Conservation (phyloP, 2,329 filamentous ascomycete genomes). For the Plenodomus tracheiphilus region DNA sequence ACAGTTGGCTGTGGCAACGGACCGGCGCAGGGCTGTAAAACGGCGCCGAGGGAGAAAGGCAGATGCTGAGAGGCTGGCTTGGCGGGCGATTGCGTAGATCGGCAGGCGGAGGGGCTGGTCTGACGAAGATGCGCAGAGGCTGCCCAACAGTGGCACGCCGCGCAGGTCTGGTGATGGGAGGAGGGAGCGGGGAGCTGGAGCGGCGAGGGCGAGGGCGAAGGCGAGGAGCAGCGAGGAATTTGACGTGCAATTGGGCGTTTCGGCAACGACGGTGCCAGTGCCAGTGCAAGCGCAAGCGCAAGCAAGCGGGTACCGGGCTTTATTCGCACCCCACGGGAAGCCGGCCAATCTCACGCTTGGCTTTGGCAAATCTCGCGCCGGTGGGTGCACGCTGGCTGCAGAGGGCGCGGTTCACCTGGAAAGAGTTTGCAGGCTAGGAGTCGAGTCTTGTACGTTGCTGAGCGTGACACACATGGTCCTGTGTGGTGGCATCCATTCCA, state of each 20-base stretch:
- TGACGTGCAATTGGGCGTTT: constrained; percentile 21
- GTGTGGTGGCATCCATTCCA: background rate
- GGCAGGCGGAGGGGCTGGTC: constrained; percentile 14
- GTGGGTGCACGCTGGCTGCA: constrained; percentile 1
- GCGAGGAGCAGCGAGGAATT: constrained; percentile 22
- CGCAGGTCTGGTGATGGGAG: background rate
- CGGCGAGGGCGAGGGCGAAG: constrained; percentile 18
- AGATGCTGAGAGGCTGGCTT: background rate
- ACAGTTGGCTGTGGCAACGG: constrained; percentile 39
- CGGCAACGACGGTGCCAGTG: constrained; percentile 6
- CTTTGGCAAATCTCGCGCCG: constrained; percentile 13
- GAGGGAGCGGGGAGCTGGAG: constrained; percentile 12
- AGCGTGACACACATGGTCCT: background rate
- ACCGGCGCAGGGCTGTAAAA: constrained; percentile 23
- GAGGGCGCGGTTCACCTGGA: background rate
- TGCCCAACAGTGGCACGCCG: constrained; percentile 16
- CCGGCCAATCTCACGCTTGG: constrained; percentile 20
- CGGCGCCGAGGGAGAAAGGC: constrained; percentile 13
- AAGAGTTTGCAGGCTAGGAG: background rate
- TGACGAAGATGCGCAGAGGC: constrained; percentile 4
- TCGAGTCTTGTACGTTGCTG: too few relatives aligned
- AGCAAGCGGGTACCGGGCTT: constrained; percentile 5
- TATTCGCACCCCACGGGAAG: constrained; percentile 14
- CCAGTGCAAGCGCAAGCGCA: constrained; percentile 11
- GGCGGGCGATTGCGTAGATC: constrained; percentile 2